phyloP scores from a whole-genome alignment of 2,329 filamentous ascomycete species.

The Ascosphaera acerosa region DNA sequence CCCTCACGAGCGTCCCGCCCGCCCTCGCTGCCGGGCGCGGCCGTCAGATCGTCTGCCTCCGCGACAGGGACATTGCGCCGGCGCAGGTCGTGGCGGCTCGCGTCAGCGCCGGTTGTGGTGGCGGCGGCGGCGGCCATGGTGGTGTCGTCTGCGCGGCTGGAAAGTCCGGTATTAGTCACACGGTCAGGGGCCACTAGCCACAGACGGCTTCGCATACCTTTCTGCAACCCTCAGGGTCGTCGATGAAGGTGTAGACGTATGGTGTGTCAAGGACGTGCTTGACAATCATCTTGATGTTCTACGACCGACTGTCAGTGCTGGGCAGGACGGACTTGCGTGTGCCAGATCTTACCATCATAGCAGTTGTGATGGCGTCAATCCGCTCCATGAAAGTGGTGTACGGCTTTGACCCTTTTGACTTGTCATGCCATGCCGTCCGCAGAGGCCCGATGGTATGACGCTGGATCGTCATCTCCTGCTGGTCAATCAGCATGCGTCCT shows the following conservation, averaged over 20 bases:
- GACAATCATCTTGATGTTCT: slow-evolving; percentile 16
- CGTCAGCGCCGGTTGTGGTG: too few species aligned
- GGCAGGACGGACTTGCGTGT: slow-evolving; percentile 3
- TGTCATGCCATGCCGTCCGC: slow-evolving; percentile 7
- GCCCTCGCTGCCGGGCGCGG: not conserved
- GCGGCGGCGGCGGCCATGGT: too few species aligned
- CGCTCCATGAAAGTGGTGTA: slow-evolving; percentile 7
- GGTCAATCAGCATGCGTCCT: slow-evolving; percentile 1
- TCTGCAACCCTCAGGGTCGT: slow-evolving; percentile 12
- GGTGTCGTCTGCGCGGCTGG: too few species aligned
- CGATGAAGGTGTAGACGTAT: slow-evolving; percentile 13
- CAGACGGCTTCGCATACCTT: slow-evolving; percentile 5
- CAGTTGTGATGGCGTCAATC: slow-evolving; percentile 5
- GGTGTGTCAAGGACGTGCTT: slow-evolving; percentile 15
- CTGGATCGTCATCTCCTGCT: slow-evolving; percentile 8
- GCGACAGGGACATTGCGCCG: too few species aligned
- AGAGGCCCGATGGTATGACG: slow-evolving; percentile 10
- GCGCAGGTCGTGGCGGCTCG: too few species aligned
- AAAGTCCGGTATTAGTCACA: slow-evolving; percentile 3
- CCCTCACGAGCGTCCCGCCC: not conserved
- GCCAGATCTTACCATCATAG: slow-evolving; percentile 6
- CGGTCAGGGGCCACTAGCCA: not conserved
- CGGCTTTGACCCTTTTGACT: slow-evolving; percentile 5
- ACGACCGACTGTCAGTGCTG: not conserved
- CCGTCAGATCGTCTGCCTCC: too few species aligned